A percentile compares a stretch with the other conserved stretches of the same genome.
These are phyloP conservation scores for Phytophthora pistaciae DNA, from an alignment of 352 stramenopile genomes.

Conservation along the genomic window DNA sequence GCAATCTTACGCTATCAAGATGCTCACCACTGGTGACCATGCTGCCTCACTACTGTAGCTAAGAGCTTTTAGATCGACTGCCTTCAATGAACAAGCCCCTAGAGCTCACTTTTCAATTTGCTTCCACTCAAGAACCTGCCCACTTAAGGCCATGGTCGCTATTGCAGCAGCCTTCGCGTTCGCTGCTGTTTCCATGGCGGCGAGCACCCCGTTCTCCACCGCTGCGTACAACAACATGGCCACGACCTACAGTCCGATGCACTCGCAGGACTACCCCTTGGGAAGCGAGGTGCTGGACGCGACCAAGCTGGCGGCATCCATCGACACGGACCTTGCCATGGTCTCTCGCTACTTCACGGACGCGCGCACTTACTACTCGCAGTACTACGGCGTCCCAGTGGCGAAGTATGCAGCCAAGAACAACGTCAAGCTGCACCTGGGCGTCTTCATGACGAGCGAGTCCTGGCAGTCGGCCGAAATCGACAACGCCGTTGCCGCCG, in stretches of 20 bases:
- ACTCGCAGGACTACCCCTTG: constrained; percentile 60
- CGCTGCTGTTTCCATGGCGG: neutral
- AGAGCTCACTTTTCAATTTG: constrained; percentile 6
- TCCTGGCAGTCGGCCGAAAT: constrained; percentile 54
- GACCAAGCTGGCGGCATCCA: constrained; percentile 32
- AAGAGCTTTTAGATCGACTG: neutral
- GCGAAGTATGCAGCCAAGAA: constrained; percentile 54
- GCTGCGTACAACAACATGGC: constrained; percentile 37
- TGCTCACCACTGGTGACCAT: neutral
- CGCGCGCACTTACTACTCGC: constrained; percentile 68
- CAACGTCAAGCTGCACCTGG: constrained; percentile 64
- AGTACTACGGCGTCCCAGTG: constrained; percentile 54
- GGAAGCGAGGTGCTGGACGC: constrained; percentile 25
- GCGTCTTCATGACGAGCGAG: constrained; percentile 61
- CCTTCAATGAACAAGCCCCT: neutral
- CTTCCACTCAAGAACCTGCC: neutral
- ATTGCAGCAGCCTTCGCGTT: constrained; percentile 3
- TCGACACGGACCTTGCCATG: constrained; percentile 57
- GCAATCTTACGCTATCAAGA: neutral
- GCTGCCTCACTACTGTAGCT: neutral
- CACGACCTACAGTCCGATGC: constrained; percentile 66
- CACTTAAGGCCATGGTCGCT: neutral
- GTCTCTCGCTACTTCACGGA: constrained; percentile 52
- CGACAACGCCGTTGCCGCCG: constrained; percentile 47
- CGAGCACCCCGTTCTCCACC: neutral